Evolutionary conservation across 495 filamentous ascomycete species (phyloP).

Genomic region (Friedmanniomyces simplex): DNA sequence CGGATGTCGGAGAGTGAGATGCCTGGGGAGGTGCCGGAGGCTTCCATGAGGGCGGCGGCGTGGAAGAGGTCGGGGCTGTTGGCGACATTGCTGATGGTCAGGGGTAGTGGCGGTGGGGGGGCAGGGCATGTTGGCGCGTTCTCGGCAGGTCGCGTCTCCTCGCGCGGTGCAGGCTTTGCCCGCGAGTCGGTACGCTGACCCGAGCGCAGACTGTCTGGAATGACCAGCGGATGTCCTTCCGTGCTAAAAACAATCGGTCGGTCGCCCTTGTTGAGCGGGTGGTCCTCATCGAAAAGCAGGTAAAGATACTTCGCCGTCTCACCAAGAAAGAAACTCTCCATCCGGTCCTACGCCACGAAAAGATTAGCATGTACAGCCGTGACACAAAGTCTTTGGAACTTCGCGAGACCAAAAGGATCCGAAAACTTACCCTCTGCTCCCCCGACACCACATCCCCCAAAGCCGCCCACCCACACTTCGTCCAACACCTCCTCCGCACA

Average conservation of each 20-base stretch:
- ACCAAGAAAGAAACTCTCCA: slow-evolving; percentile 98
- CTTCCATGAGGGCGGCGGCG: slow-evolving; percentile 62
- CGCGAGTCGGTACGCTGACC: too few species aligned
- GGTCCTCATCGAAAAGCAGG: slow-evolving; percentile 71
- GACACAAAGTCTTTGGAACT: too few species aligned
- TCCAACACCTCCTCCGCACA: slow-evolving; percentile 83
- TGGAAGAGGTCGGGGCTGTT: slow-evolving; percentile 83
- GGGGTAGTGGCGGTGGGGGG: slow-evolving; percentile 44
- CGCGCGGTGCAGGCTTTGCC: background rate
- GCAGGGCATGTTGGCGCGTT: slow-evolving; percentile 45
- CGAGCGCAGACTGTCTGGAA: slow-evolving; percentile 38
- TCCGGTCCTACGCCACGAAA: slow-evolving; percentile 75
- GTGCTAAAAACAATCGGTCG: slow-evolving; percentile 82
- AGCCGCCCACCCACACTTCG: slow-evolving; percentile 87
- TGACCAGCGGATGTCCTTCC: slow-evolving; percentile 86
- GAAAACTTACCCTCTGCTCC: slow-evolving; percentile 43
- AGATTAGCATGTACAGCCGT: too few species aligned
- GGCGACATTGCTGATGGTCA: slow-evolving; percentile 69
- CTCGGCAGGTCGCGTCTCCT: background rate
- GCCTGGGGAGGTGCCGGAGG: slow-evolving; percentile 39
- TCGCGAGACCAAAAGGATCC: too few species aligned
- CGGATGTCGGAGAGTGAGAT: slow-evolving; percentile 47
- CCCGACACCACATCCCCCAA: slow-evolving; percentile 86
- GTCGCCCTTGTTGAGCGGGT: slow-evolving; percentile 59
- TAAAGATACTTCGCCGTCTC: slow-evolving; percentile 95